Conservation (phyloP, 2,329 filamentous ascomycete genomes). For the Fusarium protoensiforme region DNA sequence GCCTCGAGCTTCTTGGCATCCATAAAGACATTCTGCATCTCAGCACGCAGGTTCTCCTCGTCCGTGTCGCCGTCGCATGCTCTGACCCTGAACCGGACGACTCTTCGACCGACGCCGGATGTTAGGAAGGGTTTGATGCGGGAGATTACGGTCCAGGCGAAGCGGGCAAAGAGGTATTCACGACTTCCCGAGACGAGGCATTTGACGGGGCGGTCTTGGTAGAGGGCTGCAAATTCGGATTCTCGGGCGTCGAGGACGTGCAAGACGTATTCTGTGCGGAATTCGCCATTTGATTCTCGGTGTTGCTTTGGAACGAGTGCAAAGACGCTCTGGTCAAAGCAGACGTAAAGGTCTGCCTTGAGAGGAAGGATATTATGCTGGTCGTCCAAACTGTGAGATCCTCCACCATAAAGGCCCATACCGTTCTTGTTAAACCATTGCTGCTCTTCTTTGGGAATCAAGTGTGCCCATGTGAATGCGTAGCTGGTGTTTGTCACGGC, state of each 20-base stretch:
- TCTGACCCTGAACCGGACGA: constrained; percentile 12
- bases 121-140: constrained; percentile 25
- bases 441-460: constrained; percentile 29
- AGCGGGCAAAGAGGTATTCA: constrained; percentile 22
- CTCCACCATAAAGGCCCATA: constrained; percentile 31
- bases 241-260: constrained; percentile 20
- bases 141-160: constrained; percentile 28
- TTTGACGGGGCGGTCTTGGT: constrained; percentile 20
- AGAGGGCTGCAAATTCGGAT: constrained; percentile 28
- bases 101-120: constrained; percentile 20
- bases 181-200: constrained; percentile 18
- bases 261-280: constrained; percentile 13
- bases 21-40: constrained; percentile 31
- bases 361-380: constrained; percentile 30
- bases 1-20: constrained; percentile 23
- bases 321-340: constrained; percentile 33
- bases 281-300: not conserved
- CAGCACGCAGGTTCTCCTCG: constrained; percentile 12
- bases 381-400: constrained; percentile 28
- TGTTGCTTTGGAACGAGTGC: constrained; percentile 20
- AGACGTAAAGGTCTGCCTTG: constrained; percentile 33
- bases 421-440: constrained; percentile 35
- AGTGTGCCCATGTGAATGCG: constrained; percentile 30
- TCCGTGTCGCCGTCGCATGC: constrained; percentile 12
- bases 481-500: constrained; percentile 34